Evolutionary conservation across 2,329 filamentous ascomycete genomes (phyloP), one percentile per base, ranked within the genome.

Genomic region (Colletotrichum lini): DNA sequence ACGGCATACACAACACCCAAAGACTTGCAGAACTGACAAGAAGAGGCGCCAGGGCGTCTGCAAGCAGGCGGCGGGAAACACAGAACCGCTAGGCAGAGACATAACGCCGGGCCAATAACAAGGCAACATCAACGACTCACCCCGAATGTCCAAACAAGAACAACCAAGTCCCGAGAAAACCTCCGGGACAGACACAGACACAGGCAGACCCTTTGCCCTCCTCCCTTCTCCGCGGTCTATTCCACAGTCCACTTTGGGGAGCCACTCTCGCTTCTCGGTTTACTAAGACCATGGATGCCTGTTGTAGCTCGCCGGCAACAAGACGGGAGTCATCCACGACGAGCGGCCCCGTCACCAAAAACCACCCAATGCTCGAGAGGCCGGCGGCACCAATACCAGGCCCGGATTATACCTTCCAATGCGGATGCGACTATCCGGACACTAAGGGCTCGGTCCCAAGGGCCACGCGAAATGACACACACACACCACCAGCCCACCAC

Each of bases 391-490:
- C 63, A 65, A 59, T 65, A 72, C 60, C 38, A 69, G 45, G 40
- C 26, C 66, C 59, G 70, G 65, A 61, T 49, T 70, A 70, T 70
- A 72, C 40, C 70, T 65, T 72, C 66, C 26, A 60, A 65, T 65
- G 56, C 66, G 66, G 70, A 61, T 70, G 65, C 66, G 35, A 30
- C 26, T 30, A 30, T 30, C 5, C 26, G 5, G 26, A 30, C 26
- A 70, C 68, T 53, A 61, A 60, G 59, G 68, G 64, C 64, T 63
- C 30, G 50, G 38, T 21, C 26, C 38, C 42, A 52, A 62, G 68
- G 60, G 65, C 58, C 69, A 65, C 45, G 65, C 69, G 69, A 72
- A 72, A 72, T 72, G 69, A 65, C 58, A 65, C 65, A 65, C 58
- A 53, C 38, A 26, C 64, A 23, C 54, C 35, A 30, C 38, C 30